A percentile compares a stretch with the other conserved stretches of the same genome.
phyloP scores from a whole-genome alignment of 768 basidiomycete genomes.

The Hypholoma fasciculare region DNA sequence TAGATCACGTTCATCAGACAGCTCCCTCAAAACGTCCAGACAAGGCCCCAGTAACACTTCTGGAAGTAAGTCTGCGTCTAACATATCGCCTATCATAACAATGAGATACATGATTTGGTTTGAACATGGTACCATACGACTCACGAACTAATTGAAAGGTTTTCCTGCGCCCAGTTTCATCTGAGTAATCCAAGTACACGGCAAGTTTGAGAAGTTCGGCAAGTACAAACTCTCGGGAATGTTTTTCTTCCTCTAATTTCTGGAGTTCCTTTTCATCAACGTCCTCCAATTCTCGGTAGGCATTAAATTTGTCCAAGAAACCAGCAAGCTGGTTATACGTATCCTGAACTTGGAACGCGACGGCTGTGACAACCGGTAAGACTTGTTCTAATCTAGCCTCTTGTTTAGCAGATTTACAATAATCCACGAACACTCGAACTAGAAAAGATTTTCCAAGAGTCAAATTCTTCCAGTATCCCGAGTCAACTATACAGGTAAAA shows the following conservation, averaged over 20 bases:
- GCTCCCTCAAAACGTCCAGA: slow-evolving; percentile 76
- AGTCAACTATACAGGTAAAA: slow-evolving; percentile 41
- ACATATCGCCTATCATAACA: slow-evolving; percentile 66
- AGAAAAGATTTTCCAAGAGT: slow-evolving; percentile 81
- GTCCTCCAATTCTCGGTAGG: background rate
- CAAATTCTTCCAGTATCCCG: slow-evolving; percentile 62
- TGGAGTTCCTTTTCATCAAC: slow-evolving; percentile 34
- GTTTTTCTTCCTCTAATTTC: slow-evolving; percentile 45
- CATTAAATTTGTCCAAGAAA: background rate
- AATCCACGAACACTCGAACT: slow-evolving; percentile 79
- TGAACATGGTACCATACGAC: slow-evolving; percentile 29
- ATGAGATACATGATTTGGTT: background rate
- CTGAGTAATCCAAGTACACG: slow-evolving; percentile 82
- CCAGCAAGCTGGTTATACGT: slow-evolving; percentile 55
- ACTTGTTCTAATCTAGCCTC: slow-evolving; percentile 61
- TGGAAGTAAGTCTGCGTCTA: slow-evolving; percentile 70
- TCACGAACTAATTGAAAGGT: slow-evolving; percentile 85
- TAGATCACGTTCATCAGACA: slow-evolving; percentile 80
- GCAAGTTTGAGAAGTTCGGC: slow-evolving; percentile 81
- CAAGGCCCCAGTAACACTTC: slow-evolving; percentile 69
- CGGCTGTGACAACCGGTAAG: slow-evolving; percentile 81
- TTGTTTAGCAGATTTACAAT: slow-evolving; percentile 65
- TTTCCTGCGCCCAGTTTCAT: slow-evolving; percentile 87
- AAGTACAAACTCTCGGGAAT: slow-evolving; percentile 67
- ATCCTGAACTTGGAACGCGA: slow-evolving; percentile 75